Percentiles rank a stretch among this genome's conserved stretches.
Evolutionary conservation across 352 stramenopile species (phyloP).

Genomic region (Globisporangium nunn): DNA sequence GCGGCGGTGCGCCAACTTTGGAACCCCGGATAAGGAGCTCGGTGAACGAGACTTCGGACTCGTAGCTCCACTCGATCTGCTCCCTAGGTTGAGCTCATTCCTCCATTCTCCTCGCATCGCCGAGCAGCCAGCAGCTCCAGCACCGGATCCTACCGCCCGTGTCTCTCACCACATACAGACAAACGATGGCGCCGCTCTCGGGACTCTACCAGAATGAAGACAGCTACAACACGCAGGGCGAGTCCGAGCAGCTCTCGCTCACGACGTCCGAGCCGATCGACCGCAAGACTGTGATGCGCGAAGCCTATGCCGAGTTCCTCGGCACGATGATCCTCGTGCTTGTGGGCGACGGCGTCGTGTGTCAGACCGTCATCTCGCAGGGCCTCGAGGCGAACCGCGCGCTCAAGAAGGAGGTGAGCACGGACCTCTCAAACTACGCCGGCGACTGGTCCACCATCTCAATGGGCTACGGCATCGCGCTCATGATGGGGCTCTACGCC

Average conservation of each 20-base stretch:
- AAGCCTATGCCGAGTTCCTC: conserved; percentile 41
- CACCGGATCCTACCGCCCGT: not conserved
- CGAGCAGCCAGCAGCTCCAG: not conserved
- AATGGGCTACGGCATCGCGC: conserved; percentile 58
- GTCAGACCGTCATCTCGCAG: conserved; percentile 55
- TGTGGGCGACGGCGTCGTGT: conserved; percentile 45
- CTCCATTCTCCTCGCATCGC: not conserved
- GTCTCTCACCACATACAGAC: not conserved
- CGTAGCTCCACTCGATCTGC: not conserved
- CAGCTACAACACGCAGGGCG: conserved; percentile 13
- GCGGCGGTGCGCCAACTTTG: no score
- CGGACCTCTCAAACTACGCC: conserved; percentile 41
- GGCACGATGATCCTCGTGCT: conserved; percentile 59
- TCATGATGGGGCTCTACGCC: conserved; percentile 65
- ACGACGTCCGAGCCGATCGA: conserved; percentile 38
- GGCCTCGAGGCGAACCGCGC: conserved; percentile 48
- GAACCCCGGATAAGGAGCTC: no score
- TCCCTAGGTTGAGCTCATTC: not conserved
- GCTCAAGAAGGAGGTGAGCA: conserved; percentile 36
- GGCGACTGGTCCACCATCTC: conserved; percentile 69
- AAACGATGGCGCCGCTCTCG: conserved; percentile 18
- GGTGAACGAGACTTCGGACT: no score
- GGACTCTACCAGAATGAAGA: conserved; percentile 25
- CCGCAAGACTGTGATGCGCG: conserved; percentile 17
- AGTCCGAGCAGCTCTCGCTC: conserved; percentile 42